These are phyloP conservation scores for Flaveria bidentis DNA, from an alignment of 129 eudicot genomes.

Conservation along the genomic window DNA sequence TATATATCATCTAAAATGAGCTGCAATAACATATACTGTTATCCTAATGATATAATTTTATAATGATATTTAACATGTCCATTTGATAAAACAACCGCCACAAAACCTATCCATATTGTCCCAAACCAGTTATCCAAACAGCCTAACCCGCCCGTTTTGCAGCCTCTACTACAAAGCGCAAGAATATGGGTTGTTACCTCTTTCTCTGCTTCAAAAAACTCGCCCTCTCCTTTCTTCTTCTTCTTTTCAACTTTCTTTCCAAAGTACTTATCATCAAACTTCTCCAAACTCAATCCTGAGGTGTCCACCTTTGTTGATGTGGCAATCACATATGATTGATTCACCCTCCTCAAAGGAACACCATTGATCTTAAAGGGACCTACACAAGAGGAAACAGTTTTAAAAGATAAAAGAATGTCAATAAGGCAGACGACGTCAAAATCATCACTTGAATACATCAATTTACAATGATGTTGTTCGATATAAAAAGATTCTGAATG, in stretches of 20 bases:
- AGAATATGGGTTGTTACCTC: conserved; percentile 35
- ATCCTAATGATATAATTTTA: background rate
- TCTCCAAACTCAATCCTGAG: conserved; percentile 54
- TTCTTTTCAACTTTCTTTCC: conserved; percentile 66
- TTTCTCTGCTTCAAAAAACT: conserved; percentile 66
- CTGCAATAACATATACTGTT: background rate
- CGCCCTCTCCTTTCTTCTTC: conserved; percentile 68
- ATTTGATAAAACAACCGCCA: background rate
- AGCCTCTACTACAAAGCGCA: background rate
- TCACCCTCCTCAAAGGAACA: conserved; percentile 80
- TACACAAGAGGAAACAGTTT: background rate
- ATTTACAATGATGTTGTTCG: background rate
- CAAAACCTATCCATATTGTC: conserved; percentile 2
- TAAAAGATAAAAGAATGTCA: background rate
- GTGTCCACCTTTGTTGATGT: conserved; percentile 70
- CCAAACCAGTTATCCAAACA: background rate
- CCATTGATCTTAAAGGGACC: conserved; percentile 84
- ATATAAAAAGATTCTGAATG: background rate
- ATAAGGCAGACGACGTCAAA: background rate
- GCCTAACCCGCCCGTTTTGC: background rate
- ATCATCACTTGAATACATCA: background rate
- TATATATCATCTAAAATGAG: background rate
- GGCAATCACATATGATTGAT: conserved; percentile 72
- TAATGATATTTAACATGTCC: background rate
- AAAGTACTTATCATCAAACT: conserved; percentile 67